phyloP scores from a whole-genome alignment of 495 filamentous ascomycete species.

The Pyronema domesticum region DNA sequence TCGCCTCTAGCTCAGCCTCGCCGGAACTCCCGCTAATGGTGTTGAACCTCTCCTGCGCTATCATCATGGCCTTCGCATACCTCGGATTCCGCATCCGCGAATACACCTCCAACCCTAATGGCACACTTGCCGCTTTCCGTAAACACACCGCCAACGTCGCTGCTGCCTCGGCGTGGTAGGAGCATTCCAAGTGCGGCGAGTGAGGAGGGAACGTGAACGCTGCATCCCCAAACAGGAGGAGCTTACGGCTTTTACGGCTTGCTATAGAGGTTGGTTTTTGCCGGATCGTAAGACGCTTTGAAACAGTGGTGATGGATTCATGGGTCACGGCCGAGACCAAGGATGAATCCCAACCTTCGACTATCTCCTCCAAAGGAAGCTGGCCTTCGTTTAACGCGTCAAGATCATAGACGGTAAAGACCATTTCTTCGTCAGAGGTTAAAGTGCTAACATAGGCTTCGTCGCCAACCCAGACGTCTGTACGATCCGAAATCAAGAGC shows the following conservation, averaged over 20 bases:
- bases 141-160: constrained; percentile 5
- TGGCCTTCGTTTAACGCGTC: background rate
- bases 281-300: background rate
- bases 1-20: constrained; percentile 5
- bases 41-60: constrained; percentile 2
- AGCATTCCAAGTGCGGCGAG: background rate
- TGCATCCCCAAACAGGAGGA: background rate
- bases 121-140: constrained; percentile 2
- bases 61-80: background rate
- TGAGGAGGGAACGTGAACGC: constrained; percentile 2
- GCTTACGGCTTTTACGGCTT: background rate
- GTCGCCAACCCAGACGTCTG: background rate
- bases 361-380: background rate
- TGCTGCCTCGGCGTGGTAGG: background rate
- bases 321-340: background rate
- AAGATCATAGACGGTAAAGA: background rate
- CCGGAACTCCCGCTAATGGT: background rate
- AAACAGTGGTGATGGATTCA: background rate
- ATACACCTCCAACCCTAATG: constrained; percentile 3
- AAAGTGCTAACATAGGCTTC: background rate
- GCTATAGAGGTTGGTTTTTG: constrained; percentile 1
- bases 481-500: background rate
- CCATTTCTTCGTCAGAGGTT: background rate
- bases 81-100: background rate
- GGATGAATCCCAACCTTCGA: background rate